Evolutionary conservation across 495 filamentous ascomycete species (phyloP).

Genomic region (Aspergillus saccharolyticus): DNA sequence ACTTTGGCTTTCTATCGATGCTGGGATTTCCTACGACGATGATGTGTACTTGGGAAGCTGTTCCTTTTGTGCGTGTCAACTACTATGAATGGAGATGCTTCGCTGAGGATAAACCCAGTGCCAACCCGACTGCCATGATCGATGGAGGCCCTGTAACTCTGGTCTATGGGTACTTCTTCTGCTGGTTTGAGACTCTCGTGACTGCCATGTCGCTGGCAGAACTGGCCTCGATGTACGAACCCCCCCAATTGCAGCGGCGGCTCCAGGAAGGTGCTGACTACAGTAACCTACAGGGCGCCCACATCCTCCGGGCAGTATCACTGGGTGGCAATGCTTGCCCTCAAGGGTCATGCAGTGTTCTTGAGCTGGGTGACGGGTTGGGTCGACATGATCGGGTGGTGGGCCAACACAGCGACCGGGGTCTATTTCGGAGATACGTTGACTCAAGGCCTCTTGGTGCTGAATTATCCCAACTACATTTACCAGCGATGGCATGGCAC

Average conservation of each 20-base stretch:
- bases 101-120: conserved; percentile 12
- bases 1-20: conserved; percentile 43
- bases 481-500: conserved; percentile 38
- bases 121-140: neutral
- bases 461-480: conserved; percentile 26
- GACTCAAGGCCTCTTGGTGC: conserved; percentile 35
- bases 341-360: conserved; percentile 22
- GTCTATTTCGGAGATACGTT: conserved; percentile 28
- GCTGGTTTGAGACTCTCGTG: neutral
- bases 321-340: conserved; percentile 19
- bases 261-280: neutral
- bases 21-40: conserved; percentile 43
- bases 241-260: neutral
- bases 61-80: conserved; percentile 18
- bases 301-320: conserved; percentile 34
- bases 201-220: conserved; percentile 18
- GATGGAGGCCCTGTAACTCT: neutral
- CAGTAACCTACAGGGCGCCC: conserved; percentile 21
- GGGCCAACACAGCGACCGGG: conserved; percentile 18
- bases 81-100: neutral
- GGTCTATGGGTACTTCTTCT: conserved; percentile 3
- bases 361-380: conserved; percentile 39
- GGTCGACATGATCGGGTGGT: conserved; percentile 36
- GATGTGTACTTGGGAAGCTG: conserved; percentile 44
- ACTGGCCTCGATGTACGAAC: conserved; percentile 20